Percentiles rank a stretch among this genome's conserved stretches.
These are phyloP conservation scores for Pholiota conissans DNA, from an alignment of 768 basidiomycete genomes.

Conservation along the genomic window DNA sequence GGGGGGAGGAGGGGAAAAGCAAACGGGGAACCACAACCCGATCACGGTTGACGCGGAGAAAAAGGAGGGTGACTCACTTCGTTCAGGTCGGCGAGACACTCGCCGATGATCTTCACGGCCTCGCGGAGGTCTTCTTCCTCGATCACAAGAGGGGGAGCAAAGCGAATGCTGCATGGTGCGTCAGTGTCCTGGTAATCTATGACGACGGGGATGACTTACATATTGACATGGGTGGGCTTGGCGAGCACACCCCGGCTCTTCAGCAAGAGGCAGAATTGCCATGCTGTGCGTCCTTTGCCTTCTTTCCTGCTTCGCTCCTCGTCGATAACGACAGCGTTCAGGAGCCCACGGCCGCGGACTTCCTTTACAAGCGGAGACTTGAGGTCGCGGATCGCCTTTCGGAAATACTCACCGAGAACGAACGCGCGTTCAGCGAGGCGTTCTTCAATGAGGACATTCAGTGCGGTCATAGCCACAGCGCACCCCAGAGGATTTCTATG, in stretches of 20 bases:
- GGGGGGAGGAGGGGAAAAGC: not conserved
- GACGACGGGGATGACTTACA: slow-evolving; percentile 50
- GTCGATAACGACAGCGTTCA: slow-evolving; percentile 94
- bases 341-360: slow-evolving; percentile 84
- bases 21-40: too few relatives aligned
- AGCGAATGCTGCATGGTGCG: slow-evolving; percentile 72
- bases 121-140: slow-evolving; percentile 80
- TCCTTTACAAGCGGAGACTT: slow-evolving; percentile 70
- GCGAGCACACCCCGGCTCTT: slow-evolving; percentile 91
- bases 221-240: slow-evolving; percentile 95
- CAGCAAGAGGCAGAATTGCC: slow-evolving; percentile 92
- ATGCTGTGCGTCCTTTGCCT: slow-evolving; percentile 77
- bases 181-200: not conserved
- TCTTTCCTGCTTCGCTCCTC: slow-evolving; percentile 60
- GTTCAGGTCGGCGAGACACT: slow-evolving; percentile 81
- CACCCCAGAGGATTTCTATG: slow-evolving; percentile 89
- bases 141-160: slow-evolving; percentile 95
- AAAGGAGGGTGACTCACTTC: slow-evolving; percentile 40
- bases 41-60: slow-evolving; percentile 19
- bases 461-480: slow-evolving; percentile 92
- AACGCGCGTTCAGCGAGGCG: slow-evolving; percentile 79
- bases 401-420: slow-evolving; percentile 80
- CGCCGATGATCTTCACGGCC: slow-evolving; percentile 73
- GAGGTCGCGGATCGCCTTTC: slow-evolving; percentile 56
- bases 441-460: slow-evolving; percentile 90